Percentiles rank a stretch among this genome's conserved stretches.
These are phyloP conservation scores for Penicillium capsulatum DNA, from an alignment of 2,329 filamentous ascomycete genomes.

Conservation along the genomic window DNA sequence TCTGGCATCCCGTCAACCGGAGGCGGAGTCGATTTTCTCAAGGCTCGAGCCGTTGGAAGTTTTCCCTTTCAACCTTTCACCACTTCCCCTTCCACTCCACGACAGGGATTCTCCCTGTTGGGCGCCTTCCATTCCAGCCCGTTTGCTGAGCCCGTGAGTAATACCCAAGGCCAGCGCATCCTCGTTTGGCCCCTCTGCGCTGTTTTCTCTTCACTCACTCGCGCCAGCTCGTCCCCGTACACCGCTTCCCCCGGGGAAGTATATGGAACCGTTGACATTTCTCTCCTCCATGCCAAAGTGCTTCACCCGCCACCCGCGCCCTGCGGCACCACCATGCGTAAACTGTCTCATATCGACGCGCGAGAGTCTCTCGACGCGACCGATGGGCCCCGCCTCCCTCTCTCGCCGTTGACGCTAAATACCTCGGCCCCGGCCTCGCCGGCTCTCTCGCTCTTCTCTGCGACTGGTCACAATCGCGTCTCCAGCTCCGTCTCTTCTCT, in stretches of 20 bases:
- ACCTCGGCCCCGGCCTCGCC: slow-evolving; percentile 40
- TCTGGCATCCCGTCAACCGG: slow-evolving; percentile 14
- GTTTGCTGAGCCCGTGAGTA: no score
- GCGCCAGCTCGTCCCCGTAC: slow-evolving; percentile 28
- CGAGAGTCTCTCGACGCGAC: slow-evolving; percentile 22
- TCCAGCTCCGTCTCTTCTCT: slow-evolving; percentile 74
- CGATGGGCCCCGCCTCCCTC: slow-evolving; percentile 23
- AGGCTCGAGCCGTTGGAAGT: no score
- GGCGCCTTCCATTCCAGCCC: no score
- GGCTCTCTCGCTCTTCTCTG: slow-evolving; percentile 39
- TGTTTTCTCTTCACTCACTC: background rate
- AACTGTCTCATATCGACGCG: slow-evolving; percentile 34
- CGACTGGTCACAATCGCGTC: slow-evolving; percentile 37
- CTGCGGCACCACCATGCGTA: slow-evolving; percentile 28
- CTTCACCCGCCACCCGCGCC: slow-evolving; percentile 11
- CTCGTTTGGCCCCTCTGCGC: no score
- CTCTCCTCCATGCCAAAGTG: background rate
- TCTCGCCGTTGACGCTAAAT: slow-evolving; percentile 32
- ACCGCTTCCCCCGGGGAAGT: background rate
- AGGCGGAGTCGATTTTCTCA: no score
- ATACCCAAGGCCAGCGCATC: slow-evolving; percentile 1
- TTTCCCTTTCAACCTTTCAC: no score
- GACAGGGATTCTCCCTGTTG: no score
- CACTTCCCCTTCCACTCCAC: no score
- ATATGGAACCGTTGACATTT: no score